These are phyloP conservation scores for Blastobotrys chiropterorum DNA, from an alignment of 805 yeast species.

Conservation along the genomic window DNA sequence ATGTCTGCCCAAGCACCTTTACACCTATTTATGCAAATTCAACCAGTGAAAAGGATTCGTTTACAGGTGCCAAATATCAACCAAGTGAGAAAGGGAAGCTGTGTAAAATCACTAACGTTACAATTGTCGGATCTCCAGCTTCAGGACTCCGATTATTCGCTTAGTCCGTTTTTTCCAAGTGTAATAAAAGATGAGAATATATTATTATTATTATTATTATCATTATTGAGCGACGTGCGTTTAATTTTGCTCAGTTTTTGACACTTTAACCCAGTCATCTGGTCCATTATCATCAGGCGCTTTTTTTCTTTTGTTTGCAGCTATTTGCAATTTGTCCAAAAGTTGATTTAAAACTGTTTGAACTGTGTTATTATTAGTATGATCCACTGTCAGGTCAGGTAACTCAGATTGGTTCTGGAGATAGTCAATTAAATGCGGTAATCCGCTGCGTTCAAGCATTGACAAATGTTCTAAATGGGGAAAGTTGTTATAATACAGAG, in stretches of 20 bases:
- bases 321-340: too few relatives aligned
- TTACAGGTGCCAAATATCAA: slow-evolving; percentile 86
- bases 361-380: too few relatives aligned
- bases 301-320: too few relatives aligned
- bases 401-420: background rate
- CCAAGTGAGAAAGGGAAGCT: slow-evolving; percentile 69
- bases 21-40: slow-evolving; percentile 85
- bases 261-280: background rate
- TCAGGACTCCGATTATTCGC: slow-evolving; percentile 64
- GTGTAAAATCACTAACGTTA: slow-evolving; percentile 68
- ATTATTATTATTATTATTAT: background rate
- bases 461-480: background rate
- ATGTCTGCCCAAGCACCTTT: slow-evolving; percentile 77
- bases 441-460: background rate
- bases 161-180: slow-evolving; percentile 8
- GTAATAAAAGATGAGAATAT: background rate
- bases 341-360: too few relatives aligned
- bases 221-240: background rate
- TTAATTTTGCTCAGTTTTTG: background rate
- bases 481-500: slow-evolving; percentile 35
- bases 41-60: slow-evolving; percentile 64
- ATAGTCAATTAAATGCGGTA: background rate
- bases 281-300: slow-evolving; percentile 1
- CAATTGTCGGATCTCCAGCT: slow-evolving; percentile 84
- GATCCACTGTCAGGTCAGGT: too few relatives aligned